Evolutionary conservation across 192 early-diverging fungal species (phyloP), one percentile per base, ranked within the genome.

Genomic region (Helicostylum pulchrum): DNA sequence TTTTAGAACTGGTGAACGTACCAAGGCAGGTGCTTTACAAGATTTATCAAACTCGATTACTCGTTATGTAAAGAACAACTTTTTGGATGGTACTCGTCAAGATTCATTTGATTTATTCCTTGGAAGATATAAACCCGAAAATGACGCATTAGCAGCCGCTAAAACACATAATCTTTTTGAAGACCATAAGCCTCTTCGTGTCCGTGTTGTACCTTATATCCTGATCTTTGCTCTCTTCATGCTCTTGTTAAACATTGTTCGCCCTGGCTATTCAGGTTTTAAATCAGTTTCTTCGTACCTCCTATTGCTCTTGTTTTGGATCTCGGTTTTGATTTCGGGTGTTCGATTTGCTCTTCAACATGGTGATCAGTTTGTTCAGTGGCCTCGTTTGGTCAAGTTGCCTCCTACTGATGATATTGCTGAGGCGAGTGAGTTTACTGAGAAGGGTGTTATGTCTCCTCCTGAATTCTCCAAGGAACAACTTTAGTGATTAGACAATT

Each of bases 61-160:
- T 62, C 86, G 96, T 55, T 99, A 98, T 73, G 65, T 94, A 54
- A 92, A 90, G 64, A 96, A 96, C 67, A 97, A 97, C 83, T 99
- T 92, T 72, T 76, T 92, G 67, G 97, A 99, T 70, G 97, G 97
- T 62, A 69, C 72, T 31, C 85, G 94, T 34, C 96, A 98, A 84
- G 96, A 99, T 76, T 87, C 86, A 17, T 92, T 87, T 61, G 94
- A 99, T 72, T 70, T 99, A 43, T 85, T 99, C 65, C 76, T 96
- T 47, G 94, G 94, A 10, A 76, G 73, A 17, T 87, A 80, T 61
- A 68, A 70, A 4, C 78, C 85, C 9, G 63, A 70, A 19, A 19
- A 4, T 58, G 53, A 42, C 15, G 20, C 10, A n/a, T n/a, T n/a
- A n/a, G n/a, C n/a, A 67, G 8, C 15, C 39, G 39, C 0, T 45